These are phyloP conservation scores for Cladosporium sp. DNA, from an alignment of 2,329 filamentous ascomycete species.

Conservation along the genomic window DNA sequence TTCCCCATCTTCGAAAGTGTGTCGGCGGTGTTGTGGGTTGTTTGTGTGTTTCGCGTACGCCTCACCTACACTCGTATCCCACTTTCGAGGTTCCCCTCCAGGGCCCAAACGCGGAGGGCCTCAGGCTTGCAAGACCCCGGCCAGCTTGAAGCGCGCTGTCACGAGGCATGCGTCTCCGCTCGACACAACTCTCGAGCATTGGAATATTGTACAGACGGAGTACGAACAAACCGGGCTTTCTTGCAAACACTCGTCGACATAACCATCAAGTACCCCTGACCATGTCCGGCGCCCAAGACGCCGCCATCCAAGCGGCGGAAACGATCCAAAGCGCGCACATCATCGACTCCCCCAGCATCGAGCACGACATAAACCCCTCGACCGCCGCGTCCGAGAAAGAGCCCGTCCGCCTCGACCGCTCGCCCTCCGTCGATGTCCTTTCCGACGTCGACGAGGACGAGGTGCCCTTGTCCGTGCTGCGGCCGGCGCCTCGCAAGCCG, in stretches of 20 bases:
- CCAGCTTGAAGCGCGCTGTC: not conserved
- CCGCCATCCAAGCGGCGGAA: constrained; percentile 57
- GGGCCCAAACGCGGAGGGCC: no score
- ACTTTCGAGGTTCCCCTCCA: constrained; percentile 11
- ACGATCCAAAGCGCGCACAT: constrained; percentile 77
- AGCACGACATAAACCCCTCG: constrained; percentile 72
- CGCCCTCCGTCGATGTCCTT: constrained; percentile 29
- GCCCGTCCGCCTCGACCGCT: constrained; percentile 46
- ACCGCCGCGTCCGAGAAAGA: constrained; percentile 64
- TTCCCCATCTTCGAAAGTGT: constrained; percentile 42
- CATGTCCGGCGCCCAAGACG: constrained; percentile 26
- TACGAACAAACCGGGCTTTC: no score
- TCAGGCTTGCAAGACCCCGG: not conserved
- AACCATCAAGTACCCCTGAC: no score
- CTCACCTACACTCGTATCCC: not conserved
- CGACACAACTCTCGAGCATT: no score
- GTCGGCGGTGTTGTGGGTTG: constrained; percentile 13
- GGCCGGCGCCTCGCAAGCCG: constrained; percentile 46
- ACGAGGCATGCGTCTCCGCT: no score
- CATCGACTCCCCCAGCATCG: constrained; percentile 62
- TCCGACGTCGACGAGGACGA: constrained; percentile 55
- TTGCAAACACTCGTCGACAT: no score
- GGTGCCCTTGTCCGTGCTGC: constrained; percentile 61
- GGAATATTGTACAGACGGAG: no score
- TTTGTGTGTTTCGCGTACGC: constrained; percentile 1